Percentiles rank a stretch among this genome's conserved stretches.
Conservation (phyloP, 2,329 filamentous ascomycete species). For the Fusarium multiceps region DNA sequence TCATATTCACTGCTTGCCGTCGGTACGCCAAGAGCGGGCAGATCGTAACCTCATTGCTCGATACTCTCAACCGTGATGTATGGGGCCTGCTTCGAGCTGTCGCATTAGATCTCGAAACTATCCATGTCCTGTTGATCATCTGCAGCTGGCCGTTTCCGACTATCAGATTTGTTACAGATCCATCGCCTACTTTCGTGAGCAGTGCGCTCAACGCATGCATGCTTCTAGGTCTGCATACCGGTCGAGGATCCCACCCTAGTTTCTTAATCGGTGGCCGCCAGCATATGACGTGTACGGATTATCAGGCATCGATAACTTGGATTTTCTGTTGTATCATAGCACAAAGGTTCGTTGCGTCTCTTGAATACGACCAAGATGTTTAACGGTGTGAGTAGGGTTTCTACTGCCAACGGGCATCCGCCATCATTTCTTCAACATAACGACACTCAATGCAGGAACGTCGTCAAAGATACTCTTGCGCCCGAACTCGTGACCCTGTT, state of each 20-base stretch:
- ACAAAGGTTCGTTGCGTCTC: conserved; percentile 54
- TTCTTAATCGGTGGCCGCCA: conserved; percentile 59
- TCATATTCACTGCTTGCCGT: conserved; percentile 62
- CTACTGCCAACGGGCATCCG: conserved; percentile 59
- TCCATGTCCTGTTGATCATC: conserved; percentile 64
- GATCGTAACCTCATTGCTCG: conserved; percentile 58
- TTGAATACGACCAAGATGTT: not conserved
- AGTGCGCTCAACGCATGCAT: conserved; percentile 61
- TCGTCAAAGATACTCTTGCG: conserved; percentile 55
- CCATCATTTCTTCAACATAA: conserved; percentile 63
- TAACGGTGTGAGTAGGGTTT: conserved; percentile 35
- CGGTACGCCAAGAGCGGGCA: conserved; percentile 59
- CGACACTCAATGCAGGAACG: conserved; percentile 57
- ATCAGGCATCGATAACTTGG: conserved; percentile 66
- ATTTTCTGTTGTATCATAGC: conserved; percentile 63
- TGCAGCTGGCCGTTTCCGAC: conserved; percentile 64
- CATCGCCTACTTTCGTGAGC: conserved; percentile 59
- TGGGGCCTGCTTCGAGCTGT: conserved; percentile 57
- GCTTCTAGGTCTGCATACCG: conserved; percentile 63
- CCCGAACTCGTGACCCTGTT: conserved; percentile 57
- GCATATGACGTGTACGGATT: conserved; percentile 58
- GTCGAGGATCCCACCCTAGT: conserved; percentile 62
- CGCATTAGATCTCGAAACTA: conserved; percentile 59
- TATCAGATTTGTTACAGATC: conserved; percentile 63
- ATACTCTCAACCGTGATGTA: conserved; percentile 60